Evolutionary conservation across 2,329 filamentous ascomycete species (phyloP).

Genomic region (Trichoderma sp.): DNA sequence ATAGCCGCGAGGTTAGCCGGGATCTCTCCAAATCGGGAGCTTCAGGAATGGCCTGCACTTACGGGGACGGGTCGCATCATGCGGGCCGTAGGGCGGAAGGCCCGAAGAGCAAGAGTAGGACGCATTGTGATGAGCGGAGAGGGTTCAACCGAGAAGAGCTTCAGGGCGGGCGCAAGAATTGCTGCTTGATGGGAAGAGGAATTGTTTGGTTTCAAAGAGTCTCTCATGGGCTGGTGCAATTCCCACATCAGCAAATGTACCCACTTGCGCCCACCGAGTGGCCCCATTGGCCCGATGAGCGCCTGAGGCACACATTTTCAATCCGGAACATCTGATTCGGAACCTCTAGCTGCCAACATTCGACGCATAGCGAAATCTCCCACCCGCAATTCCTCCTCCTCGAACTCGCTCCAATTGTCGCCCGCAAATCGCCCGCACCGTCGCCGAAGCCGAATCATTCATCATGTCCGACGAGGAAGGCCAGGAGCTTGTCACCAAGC

Average conservation of each 20-base stretch:
- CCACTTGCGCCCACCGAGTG: conserved; percentile 22
- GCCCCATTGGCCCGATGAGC: conserved; percentile 37
- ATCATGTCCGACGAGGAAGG: conserved; percentile 88
- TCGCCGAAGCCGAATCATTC: conserved; percentile 33
- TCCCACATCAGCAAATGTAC: conserved; percentile 26
- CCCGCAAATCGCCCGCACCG: conserved; percentile 33
- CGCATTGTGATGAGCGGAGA: conserved; percentile 54
- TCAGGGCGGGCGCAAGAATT: conserved; percentile 19
- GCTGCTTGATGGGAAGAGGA: conserved; percentile 26
- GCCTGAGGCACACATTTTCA: conserved; percentile 41
- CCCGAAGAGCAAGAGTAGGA: conserved; percentile 62
- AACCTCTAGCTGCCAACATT: conserved; percentile 29
- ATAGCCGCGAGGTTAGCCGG: conserved; percentile 29
- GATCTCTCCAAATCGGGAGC: conserved; percentile 20
- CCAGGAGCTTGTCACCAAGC: conserved; percentile 82
- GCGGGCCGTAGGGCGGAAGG: conserved; percentile 64
- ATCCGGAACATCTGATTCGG: conserved; percentile 44
- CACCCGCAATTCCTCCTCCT: conserved; percentile 28
- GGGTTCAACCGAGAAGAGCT: conserved; percentile 29
- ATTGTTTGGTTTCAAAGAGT: conserved; percentile 26
- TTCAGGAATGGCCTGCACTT: conserved; percentile 31
- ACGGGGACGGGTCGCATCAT: conserved; percentile 73
- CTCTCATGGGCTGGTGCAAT: conserved; percentile 33
- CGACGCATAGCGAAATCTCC: conserved; percentile 34
- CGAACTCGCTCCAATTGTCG: conserved; percentile 9